Evolutionary conservation across 2,329 filamentous ascomycete genomes (phyloP).

Genomic region (Diplodia mutila): DNA sequence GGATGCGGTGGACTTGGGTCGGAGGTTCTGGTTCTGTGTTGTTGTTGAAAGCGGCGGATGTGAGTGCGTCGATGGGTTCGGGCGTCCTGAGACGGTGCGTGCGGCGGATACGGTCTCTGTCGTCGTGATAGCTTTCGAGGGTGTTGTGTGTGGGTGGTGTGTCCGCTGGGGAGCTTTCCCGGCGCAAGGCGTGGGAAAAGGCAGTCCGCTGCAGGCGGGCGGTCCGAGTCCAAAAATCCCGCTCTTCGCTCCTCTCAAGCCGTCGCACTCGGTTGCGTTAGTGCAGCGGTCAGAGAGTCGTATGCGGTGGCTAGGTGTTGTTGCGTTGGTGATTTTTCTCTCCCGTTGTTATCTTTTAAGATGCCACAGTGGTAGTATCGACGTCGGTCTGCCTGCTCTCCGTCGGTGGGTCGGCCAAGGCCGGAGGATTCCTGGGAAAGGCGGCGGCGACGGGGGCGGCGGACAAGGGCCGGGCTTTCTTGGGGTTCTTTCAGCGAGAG

Average conservation of each 20-base stretch:
- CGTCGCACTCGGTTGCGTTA: background rate
- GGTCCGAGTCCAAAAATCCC: background rate
- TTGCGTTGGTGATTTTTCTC: background rate
- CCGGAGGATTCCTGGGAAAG: background rate
- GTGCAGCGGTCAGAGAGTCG: background rate
- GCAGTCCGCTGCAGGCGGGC: background rate
- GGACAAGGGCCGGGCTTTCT: background rate
- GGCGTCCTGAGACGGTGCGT: background rate
- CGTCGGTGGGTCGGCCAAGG: background rate
- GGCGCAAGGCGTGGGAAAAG: background rate
- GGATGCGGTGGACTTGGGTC: background rate
- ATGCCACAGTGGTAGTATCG: background rate
- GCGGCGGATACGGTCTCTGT: no score
- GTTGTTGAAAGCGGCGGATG: background rate
- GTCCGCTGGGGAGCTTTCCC: background rate
- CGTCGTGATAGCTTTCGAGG: no score
- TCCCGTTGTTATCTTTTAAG: background rate
- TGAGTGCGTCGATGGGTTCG: background rate
- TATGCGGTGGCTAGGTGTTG: background rate
- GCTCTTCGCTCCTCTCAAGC: background rate
- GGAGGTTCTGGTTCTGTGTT: background rate
- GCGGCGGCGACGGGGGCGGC: conserved; percentile 11
- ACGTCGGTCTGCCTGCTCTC: background rate
- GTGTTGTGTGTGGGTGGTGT: background rate
- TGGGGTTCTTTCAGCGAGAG: background rate